Conservation (phyloP, 2,329 filamentous ascomycete genomes). For the Chlorencoelia australis region DNA sequence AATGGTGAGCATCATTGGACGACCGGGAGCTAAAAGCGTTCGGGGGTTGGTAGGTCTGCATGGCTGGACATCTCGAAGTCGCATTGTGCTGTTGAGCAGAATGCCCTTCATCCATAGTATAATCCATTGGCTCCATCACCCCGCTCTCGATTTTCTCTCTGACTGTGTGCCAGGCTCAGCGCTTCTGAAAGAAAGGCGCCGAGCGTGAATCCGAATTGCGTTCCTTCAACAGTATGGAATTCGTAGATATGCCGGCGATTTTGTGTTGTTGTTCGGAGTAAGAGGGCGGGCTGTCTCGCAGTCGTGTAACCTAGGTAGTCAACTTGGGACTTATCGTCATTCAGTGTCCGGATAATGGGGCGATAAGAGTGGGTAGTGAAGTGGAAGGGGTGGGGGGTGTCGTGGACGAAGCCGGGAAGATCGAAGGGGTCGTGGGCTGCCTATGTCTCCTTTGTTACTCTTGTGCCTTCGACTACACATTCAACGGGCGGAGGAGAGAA, state of each 20-base stretch:
- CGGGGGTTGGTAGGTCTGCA: not conserved
- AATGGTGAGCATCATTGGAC: constrained; percentile 17
- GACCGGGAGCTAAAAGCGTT: constrained; percentile 6
- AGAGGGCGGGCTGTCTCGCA: not conserved
- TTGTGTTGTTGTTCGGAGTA: not conserved
- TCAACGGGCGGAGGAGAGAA: not conserved
- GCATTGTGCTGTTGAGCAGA: not conserved
- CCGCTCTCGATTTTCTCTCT: not conserved
- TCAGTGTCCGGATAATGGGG: not conserved
- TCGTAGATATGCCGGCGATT: not conserved
- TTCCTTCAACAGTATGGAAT: too few species aligned
- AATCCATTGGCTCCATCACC: not conserved
- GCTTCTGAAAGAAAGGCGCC: not conserved
- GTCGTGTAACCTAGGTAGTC: not conserved
- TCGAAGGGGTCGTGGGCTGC: not conserved
- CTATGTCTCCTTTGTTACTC: too few species aligned
- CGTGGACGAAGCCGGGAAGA: not conserved
- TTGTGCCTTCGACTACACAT: too few species aligned
- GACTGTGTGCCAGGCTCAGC: not conserved
- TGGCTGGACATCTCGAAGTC: not conserved
- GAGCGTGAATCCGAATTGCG: not conserved
- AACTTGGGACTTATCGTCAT: not conserved
- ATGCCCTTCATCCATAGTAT: not conserved
- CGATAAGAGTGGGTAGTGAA: not conserved
- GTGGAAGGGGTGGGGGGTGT: not conserved